Evolutionary conservation across 1,139 yeast species (phyloP).

Genomic region (Saccharomyces hybrid): DNA sequence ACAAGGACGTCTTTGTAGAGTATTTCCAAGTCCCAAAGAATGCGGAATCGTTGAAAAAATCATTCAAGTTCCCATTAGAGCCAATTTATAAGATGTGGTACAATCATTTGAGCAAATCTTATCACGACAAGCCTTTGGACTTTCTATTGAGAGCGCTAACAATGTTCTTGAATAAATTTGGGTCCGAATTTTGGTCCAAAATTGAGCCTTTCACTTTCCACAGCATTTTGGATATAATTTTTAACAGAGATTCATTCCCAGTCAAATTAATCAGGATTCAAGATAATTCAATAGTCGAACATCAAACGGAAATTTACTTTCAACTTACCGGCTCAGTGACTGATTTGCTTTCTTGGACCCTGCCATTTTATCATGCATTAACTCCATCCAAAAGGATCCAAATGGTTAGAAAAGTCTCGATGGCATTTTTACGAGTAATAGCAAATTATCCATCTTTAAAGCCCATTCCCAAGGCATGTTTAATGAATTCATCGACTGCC

Average conservation of each 20-base stretch:
- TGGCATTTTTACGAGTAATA: constrained; percentile 28
- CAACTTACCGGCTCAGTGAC: constrained; percentile 25
- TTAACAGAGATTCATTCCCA: constrained; percentile 24
- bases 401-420: constrained; percentile 32
- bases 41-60: constrained; percentile 38
- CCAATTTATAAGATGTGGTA: constrained; percentile 40
- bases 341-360: constrained; percentile 32
- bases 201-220: constrained; percentile 46
- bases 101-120: constrained; percentile 38
- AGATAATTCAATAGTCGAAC: constrained; percentile 22
- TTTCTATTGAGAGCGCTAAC: constrained; percentile 43
- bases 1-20: constrained; percentile 36
- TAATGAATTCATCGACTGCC: constrained; percentile 31
- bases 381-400: constrained; percentile 29
- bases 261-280: constrained; percentile 22
- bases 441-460: constrained; percentile 22
- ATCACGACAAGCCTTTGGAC: constrained; percentile 50
- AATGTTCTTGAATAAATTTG: constrained; percentile 37
- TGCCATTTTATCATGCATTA: constrained; percentile 29
- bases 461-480: constrained; percentile 29
- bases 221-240: constrained; percentile 48
- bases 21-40: constrained; percentile 41
- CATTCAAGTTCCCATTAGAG: constrained; percentile 37
- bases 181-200: constrained; percentile 43
- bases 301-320: constrained; percentile 30